A percentile compares a stretch with the other conserved stretches of the same genome.
Conservation (phyloP, 805 yeast genomes). For the Candida anglica region DNA sequence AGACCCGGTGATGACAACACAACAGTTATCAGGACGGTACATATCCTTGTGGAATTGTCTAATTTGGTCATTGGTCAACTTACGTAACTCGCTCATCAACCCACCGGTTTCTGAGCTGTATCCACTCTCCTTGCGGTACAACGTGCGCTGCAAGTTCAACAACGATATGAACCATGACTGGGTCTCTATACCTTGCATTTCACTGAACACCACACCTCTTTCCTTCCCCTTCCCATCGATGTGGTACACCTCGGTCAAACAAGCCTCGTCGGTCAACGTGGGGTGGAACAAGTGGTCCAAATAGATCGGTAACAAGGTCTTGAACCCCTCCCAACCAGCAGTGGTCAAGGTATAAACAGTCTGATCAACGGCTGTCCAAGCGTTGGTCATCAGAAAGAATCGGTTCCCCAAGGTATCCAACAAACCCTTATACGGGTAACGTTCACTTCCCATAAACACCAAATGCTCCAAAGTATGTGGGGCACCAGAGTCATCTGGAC, state of each 20-base stretch:
- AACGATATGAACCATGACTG: constrained; percentile 66
- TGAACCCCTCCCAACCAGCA: constrained; percentile 97
- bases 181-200: constrained; percentile 91
- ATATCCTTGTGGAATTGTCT: constrained; percentile 64
- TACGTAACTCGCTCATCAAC: constrained; percentile 68
- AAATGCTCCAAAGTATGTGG: constrained; percentile 96
- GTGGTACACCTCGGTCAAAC: constrained; percentile 92
- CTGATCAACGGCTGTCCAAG: constrained; percentile 96
- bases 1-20: constrained; percentile 81
- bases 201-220: constrained; percentile 94
- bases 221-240: constrained; percentile 88
- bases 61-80: constrained; percentile 68
- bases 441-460: constrained; percentile 88
- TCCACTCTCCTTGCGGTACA: constrained; percentile 63
- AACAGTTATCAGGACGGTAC: constrained; percentile 81
- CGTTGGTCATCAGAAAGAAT: constrained; percentile 84
- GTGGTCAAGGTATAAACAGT: constrained; percentile 88
- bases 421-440: constrained; percentile 87
- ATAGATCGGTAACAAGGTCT: constrained; percentile 77
- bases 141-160: constrained; percentile 53
- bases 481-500: constrained; percentile 78
- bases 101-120: constrained; percentile 96
- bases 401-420: constrained; percentile 83
- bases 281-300: constrained; percentile 85
- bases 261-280: constrained; percentile 83